Base-by-base conservation (phyloP, 768 basidiomycete species). In the Termitomyces titanicus region DNA sequence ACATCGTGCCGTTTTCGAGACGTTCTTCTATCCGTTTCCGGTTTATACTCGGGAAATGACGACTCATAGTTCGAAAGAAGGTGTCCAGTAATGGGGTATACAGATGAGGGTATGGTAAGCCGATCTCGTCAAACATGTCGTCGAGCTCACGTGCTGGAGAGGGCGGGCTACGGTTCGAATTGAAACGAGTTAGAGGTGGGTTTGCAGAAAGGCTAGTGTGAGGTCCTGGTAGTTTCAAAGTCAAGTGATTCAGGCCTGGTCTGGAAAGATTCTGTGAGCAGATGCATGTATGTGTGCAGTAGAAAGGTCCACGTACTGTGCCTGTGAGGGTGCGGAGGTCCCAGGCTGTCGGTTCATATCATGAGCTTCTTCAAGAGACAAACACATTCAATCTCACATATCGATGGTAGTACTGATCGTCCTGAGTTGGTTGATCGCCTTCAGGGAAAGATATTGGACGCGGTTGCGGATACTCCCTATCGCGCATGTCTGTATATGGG, bases 21-120 rank as follows among this genome's bases (percentile, higher is more conserved):
- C 55, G 55, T 12, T 60, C 55, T 45, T 60, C 59, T 45, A 60
- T 60, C 25, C 59, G 42, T 54, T 54, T 48, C 7, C 59, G 55
- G 33, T 45, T 54, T 13, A 60, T 54, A 47, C 59, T 60, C 12
- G 59, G 59, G 17, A 60, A 60, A 31, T 57, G 55, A 37, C 59
- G 47, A 49, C 56, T 57, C 55, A 57, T 50, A 11, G 55, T 60
- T 11, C 34, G 52, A 33, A 60, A 60, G 31, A 60, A 60, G 17
- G 48, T 57, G 25, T 60, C 55, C 48, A 60, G 53, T 17, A 60
- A 49, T 18, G 59, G 59, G 22, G 46, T 42, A 37, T 60, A 54
- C 40, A 60, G 11, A 42, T 57, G 47, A 18, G 59, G 59, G 29
- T 54, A 57, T 17, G 59, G 59, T 22, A 60, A 44, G 22, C 56